A percentile compares a stretch with the other conserved stretches of the same genome.
phyloP scores from a whole-genome alignment of 2,329 filamentous ascomycete species.

The Sclerotinia sclerotiorum region DNA sequence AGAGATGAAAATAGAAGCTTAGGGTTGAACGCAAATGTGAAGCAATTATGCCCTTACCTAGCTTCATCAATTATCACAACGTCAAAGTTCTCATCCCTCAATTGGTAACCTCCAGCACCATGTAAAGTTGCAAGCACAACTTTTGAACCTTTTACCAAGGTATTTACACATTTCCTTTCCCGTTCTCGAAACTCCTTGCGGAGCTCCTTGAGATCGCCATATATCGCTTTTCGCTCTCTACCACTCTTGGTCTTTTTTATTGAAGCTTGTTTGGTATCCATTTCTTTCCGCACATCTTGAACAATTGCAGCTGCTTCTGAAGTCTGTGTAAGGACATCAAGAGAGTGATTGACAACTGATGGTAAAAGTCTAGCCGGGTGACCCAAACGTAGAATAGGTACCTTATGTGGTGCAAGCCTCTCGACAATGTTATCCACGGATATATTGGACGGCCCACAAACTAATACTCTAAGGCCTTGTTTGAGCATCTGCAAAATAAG shows the following conservation, averaged over 20 bases:
- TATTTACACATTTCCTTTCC: conserved; percentile 76
- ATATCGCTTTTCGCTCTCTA: conserved; percentile 76
- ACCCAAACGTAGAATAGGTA: conserved; percentile 85
- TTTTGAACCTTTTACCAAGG: conserved; percentile 72
- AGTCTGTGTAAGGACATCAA: conserved; percentile 86
- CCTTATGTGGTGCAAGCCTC: conserved; percentile 77
- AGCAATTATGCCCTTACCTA: conserved; percentile 41
- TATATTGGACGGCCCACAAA: conserved; percentile 97
- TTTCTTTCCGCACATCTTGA: conserved; percentile 84
- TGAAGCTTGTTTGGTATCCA: conserved; percentile 86
- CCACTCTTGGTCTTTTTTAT: conserved; percentile 84
- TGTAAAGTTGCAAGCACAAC: conserved; percentile 92
- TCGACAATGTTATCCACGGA: conserved; percentile 98
- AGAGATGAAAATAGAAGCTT: background rate
- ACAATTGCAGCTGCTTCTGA: conserved; percentile 89
- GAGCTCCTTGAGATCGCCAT: conserved; percentile 79
- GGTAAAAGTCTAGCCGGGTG: conserved; percentile 90
- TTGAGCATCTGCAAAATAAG: conserved; percentile 87
- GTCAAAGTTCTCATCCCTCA: conserved; percentile 80
- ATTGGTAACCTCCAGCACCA: conserved; percentile 81
- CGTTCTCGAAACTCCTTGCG: conserved; percentile 85
- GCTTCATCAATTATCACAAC: conserved; percentile 96
- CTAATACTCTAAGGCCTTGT: conserved; percentile 71
- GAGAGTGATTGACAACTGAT: conserved; percentile 82
- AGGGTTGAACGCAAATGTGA: too few species aligned